Evolutionary conservation across 345 rosid species (phyloP).

Genomic region (Salix caprea): DNA sequence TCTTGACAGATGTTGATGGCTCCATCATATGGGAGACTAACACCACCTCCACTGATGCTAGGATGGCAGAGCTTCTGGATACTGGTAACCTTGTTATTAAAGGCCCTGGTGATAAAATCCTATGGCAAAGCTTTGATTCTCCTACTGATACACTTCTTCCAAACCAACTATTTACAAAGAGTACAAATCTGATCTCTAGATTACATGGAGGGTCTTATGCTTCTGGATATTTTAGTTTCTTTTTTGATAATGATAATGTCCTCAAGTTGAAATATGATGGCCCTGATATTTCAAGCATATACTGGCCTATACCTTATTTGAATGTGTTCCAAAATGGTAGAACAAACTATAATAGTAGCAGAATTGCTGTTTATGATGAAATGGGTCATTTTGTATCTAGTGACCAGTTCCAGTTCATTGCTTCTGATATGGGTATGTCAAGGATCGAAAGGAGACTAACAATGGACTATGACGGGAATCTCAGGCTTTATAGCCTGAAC

Average conservation of each 20-base stretch:
- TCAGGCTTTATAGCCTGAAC: constrained; percentile 6
- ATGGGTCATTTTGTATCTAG: constrained; percentile 1
- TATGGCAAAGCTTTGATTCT: constrained; percentile 7
- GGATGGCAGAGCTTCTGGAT: constrained; percentile 33
- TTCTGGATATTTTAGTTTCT: constrained; percentile 4
- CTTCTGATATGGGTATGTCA: background rate
- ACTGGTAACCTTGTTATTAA: constrained; percentile 9
- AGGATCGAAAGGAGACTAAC: constrained; percentile 2
- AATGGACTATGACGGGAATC: constrained; percentile 4
- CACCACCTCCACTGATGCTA: background rate
- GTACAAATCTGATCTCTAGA: background rate
- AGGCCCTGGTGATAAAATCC: background rate
- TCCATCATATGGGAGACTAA: constrained; percentile 1
- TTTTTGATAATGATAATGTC: constrained; percentile 7
- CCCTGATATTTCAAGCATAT: constrained; percentile 10
- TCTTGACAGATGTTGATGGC: constrained; percentile 21
- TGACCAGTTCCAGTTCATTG: background rate
- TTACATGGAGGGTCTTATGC: background rate
- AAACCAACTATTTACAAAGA: background rate
- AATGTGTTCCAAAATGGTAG: background rate
- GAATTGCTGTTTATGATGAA: constrained; percentile 1
- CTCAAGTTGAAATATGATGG: constrained; percentile 4
- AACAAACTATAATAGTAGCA: constrained; percentile 4
- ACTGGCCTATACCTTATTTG: constrained; percentile 1
- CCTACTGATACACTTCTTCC: constrained; percentile 10